Base-by-base conservation (phyloP, 129 eudicot genomes). In the Pittosporum tobira region DNA sequence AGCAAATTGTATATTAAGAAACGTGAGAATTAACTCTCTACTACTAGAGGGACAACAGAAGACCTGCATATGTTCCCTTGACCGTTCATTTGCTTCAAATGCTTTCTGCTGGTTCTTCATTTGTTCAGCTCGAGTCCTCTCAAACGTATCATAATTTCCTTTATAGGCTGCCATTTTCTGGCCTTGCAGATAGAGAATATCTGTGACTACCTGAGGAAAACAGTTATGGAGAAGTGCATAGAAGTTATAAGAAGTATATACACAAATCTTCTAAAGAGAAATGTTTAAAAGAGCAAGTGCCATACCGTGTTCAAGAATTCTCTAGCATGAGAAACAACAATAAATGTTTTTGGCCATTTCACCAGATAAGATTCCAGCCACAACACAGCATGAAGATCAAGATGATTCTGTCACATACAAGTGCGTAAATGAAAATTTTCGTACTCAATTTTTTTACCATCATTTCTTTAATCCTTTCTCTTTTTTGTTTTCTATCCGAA, bases 321-420 rank as follows among this genome's bases (percentile, higher is more conserved):
- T 77, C 99, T 78, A 26, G 99, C 99, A 77, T 91, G 99, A 73
- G 99, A 91, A 67, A 91, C 99, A 74, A 91, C 99, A 59, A 91
- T 91, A 74, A 91, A 83, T 49, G 99, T 91, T 77, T 91, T 91
- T 29, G 99, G 99, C 99, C 99, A 91, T 75, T 91, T 91, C 75
- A 81, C 77, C 61, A 91, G 63, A 82, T 91, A 91, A 37, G 90
- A 49, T 78, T 91, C 99, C 73, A 91, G 73, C 99, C 99, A 91
- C 56, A 91, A 66, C 31, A 91, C 99, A 48, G 98, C 98, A 70
- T 91, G 98, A 45, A 91, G 89, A 77, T 91, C 98, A 66, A 91
- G 96, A 78, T 91, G 98, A 73, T 91, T 91, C 98, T 91, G 88
- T 68, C 55, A n/a, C n/a, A 73, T 43, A 54, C 24, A 51, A 62